phyloP scores from a whole-genome alignment of 164 flowering plant genomes.

The Warburgia ugandensis region DNA sequence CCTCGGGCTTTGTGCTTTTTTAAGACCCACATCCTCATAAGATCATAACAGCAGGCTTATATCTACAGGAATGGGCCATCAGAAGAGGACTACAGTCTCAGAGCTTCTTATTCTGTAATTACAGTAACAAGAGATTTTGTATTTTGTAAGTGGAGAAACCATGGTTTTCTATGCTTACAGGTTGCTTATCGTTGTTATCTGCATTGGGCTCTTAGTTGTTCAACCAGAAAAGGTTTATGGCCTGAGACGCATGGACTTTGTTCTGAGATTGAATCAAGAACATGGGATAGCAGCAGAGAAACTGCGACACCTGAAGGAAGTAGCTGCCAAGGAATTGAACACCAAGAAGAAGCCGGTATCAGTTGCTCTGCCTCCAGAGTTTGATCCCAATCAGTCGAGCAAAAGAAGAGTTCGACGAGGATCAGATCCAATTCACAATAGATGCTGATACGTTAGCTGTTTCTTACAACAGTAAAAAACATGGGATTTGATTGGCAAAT shows the following conservation, averaged over 20 bases:
- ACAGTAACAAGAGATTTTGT: constrained; percentile 16
- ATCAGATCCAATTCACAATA: constrained; percentile 80
- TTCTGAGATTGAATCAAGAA: constrained; percentile 26
- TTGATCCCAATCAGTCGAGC: constrained; percentile 49
- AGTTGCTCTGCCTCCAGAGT: constrained; percentile 39
- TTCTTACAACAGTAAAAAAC: background rate
- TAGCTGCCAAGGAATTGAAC: constrained; percentile 22
- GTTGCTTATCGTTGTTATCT: constrained; percentile 29
- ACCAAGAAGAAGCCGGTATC: constrained; percentile 23
- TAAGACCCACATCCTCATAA: constrained; percentile 33
- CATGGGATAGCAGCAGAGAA: constrained; percentile 5
- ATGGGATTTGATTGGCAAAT: constrained; percentile 8
- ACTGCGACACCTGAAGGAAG: constrained; percentile 9
- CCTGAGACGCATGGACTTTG: constrained; percentile 34
- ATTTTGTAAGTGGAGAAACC: constrained; percentile 12
- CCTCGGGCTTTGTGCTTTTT: constrained; percentile 38
- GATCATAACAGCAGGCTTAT: constrained; percentile 16
- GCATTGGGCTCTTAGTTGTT: constrained; percentile 29
- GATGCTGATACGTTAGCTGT: constrained; percentile 29
- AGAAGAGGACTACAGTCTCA: constrained; percentile 14
- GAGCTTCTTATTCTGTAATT: constrained; percentile 17
- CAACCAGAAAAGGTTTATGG: constrained; percentile 38
- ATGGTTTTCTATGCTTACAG: constrained; percentile 35
- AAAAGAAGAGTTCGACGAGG: constrained; percentile 63
- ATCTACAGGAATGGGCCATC: constrained; percentile 27